Percentiles rank a stretch among this genome's conserved stretches.
Conservation (phyloP, 2,329 filamentous ascomycete genomes). For the Zelopaecilomyces penicillatus region DNA sequence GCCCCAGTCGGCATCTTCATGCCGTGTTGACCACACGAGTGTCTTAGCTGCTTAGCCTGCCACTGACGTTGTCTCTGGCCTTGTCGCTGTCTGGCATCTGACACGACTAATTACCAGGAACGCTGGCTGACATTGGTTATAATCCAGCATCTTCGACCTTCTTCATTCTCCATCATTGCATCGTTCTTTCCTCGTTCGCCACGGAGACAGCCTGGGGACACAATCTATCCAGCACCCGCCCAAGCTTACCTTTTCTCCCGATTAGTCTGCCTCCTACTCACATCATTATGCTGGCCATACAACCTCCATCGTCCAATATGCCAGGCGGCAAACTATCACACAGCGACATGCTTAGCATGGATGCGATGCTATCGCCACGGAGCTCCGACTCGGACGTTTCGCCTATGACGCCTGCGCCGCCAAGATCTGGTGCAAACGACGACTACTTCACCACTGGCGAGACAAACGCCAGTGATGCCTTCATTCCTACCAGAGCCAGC, state of each 20-base stretch:
- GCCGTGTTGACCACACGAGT: constrained; percentile 9
- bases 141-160: background rate
- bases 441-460: constrained; percentile 3
- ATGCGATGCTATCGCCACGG: constrained; percentile 14
- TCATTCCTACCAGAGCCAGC: constrained; percentile 12
- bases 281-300: too few species aligned
- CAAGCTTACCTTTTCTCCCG: too few species aligned
- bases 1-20: constrained; percentile 15
- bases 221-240: too few species aligned
- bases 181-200: too few species aligned
- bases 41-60: constrained; percentile 1
- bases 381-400: constrained; percentile 37
- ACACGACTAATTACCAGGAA: background rate
- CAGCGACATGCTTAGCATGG: constrained; percentile 9
- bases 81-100: background rate
- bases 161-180: background rate
- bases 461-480: constrained; percentile 4
- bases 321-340: constrained; percentile 5
- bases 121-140: background rate
- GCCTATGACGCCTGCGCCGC: constrained; percentile 25
- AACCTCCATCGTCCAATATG: too few species aligned
- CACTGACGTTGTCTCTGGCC: background rate
- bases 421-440: constrained; percentile 10
- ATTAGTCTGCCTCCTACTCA: too few species aligned
- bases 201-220: too few species aligned